Evolutionary conservation across 116 monocot genomes (phyloP), one percentile per base, ranked within the genome.

Genomic region (Dioscorea cayenensis): DNA sequence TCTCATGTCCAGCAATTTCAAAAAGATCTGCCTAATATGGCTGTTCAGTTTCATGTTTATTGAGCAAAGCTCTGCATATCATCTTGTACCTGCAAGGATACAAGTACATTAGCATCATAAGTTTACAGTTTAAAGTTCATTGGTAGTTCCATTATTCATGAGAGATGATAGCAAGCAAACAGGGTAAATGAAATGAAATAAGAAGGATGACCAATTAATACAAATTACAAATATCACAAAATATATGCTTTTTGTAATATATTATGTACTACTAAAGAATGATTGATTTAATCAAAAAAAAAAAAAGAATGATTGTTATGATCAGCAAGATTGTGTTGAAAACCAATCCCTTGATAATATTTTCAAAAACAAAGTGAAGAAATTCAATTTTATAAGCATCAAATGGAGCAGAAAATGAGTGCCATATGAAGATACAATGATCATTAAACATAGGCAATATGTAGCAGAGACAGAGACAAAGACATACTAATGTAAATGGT

Each of bases 41-140:
- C 49, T 99, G 94, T 28, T 77, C 70, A 28, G 90, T 90, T 50
- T 90, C 86, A 64, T 93, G 90, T 55, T 87, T 97, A 76, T 90
- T 89, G 13, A 84, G 86, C 21, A 97, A 63, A 70, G 84, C 75
- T n/a, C 70, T 97, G 93, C 49, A 93, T 74, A 32, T 86, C 84
- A 3, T 81, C 73, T 80, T 90, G 86, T 63, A 97, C 88, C 97
- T 97, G 78, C 55, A 77, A 36, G 48, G n/a, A 68, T 19, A 21
- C 11, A 59, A 17, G 4, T 59, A 0, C 14, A 12, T 28, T 14
- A 65, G 23, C 16, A 3, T 20, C 23, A 62, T 70, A 43, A 25
- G 73, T 7, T 22, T 6, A 62, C 23, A 27, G 11, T 62, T 23
- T 11, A 17, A 62, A 11, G 23, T 62, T 62, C 25, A 25, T 25